Conservation (phyloP, 805 yeast genomes). For the Lipomyces starkeyi region DNA sequence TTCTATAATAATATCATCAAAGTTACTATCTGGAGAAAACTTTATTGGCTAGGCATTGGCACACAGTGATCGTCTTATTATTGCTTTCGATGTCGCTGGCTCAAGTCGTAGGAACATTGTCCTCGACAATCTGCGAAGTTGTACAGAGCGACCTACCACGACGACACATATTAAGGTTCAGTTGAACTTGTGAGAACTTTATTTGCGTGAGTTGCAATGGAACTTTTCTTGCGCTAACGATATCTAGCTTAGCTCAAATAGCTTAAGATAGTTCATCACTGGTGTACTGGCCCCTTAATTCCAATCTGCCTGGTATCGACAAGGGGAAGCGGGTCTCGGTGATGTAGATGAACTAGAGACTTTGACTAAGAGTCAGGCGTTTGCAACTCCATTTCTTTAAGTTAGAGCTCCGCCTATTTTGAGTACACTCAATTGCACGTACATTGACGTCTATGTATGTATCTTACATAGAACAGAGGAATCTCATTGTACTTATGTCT, state of each 20-base stretch:
- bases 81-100: neutral
- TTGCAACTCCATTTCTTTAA: neutral
- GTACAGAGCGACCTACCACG: neutral
- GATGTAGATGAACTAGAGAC: neutral
- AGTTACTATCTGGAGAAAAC: neutral
- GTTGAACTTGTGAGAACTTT: neutral
- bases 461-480: neutral
- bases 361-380: neutral
- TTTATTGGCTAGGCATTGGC: conserved; percentile 7
- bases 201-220: neutral
- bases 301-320: neutral
- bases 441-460: neutral
- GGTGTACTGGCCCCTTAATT: neutral
- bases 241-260: conserved; percentile 1
- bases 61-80: neutral
- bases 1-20: conserved; percentile 1
- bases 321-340: too few relatives aligned
- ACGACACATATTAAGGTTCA: neutral
- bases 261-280: neutral
- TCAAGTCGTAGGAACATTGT: neutral
- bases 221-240: too few relatives aligned
- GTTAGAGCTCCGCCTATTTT: neutral
- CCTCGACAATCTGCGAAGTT: neutral
- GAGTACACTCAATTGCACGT: neutral
- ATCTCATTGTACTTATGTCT: neutral